phyloP scores from a whole-genome alignment of 1,284 basidiomycete species.

The Naganishia liquefaciens region DNA sequence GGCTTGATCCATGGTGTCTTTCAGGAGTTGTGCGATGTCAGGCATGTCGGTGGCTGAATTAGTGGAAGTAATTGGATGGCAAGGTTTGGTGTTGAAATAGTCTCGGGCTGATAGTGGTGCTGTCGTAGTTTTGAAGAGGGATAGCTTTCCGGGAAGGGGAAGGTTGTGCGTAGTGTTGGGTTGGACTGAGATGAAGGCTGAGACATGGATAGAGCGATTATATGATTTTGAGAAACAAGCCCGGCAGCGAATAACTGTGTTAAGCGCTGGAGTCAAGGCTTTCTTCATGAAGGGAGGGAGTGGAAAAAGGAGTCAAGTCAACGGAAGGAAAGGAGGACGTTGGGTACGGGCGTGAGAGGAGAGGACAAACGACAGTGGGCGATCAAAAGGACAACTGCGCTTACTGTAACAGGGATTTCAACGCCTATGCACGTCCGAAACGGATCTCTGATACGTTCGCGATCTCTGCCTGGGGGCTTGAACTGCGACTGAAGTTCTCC shows the following conservation, averaged over 20 bases:
- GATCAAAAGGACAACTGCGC: too few species aligned
- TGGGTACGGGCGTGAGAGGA: background rate
- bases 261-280: background rate
- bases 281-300: background rate
- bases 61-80: background rate
- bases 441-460: too few species aligned
- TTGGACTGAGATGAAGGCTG: too few species aligned
- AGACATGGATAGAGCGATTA: background rate
- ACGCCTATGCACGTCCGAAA: too few species aligned
- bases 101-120: background rate
- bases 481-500: too few species aligned
- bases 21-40: slow-evolving; percentile 19
- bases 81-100: slow-evolving; percentile 1
- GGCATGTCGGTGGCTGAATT: slow-evolving; percentile 7
- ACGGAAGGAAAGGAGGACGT: background rate
- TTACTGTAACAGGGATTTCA: too few species aligned
- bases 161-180: background rate
- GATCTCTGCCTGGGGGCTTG: too few species aligned
- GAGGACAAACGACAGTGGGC: slow-evolving; percentile 1
- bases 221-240: background rate
- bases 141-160: background rate
- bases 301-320: slow-evolving; percentile 16
- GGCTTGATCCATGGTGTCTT: slow-evolving; percentile 26
- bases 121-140: background rate
- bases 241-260: background rate